A percentile compares a stretch with the other conserved stretches of the same genome.
Evolutionary conservation across 2,329 filamentous ascomycete genomes (phyloP).

Genomic region (Fusarium sacchari): DNA sequence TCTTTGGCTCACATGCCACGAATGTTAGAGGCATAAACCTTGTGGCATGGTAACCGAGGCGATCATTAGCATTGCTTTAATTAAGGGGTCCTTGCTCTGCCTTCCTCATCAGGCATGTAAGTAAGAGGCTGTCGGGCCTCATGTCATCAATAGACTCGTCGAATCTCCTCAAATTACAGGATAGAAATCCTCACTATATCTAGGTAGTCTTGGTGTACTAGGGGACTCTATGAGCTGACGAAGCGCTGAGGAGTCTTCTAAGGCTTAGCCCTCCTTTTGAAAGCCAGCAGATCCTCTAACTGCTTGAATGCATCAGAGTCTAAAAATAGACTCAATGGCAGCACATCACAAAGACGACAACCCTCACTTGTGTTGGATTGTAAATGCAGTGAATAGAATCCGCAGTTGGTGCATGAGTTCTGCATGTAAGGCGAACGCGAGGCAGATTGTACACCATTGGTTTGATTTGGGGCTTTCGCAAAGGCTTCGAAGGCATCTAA

Average conservation of each 20-base stretch:
- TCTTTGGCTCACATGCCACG: not conserved
- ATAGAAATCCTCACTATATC: not conserved
- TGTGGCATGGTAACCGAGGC: not conserved
- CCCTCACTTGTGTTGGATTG: not conserved
- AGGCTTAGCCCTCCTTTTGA: slow-evolving; percentile 16
- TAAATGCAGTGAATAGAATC: not conserved
- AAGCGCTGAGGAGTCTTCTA: not conserved
- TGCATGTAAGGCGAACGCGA: not conserved
- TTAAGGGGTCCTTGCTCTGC: not conserved
- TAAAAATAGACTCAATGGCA: not conserved
- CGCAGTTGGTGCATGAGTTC: not conserved
- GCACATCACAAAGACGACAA: not conserved
- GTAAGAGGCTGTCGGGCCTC: not conserved
- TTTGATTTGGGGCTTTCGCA: slow-evolving; percentile 24
- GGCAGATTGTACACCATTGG: not conserved
- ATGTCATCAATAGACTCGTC: not conserved
- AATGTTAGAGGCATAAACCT: not conserved
- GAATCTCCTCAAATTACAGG: not conserved
- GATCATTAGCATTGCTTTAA: not conserved
- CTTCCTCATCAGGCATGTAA: not conserved
- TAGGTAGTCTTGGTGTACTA: not conserved
- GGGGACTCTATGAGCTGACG: not conserved
- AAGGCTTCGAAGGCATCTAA: not conserved
- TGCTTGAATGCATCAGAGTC: not conserved
- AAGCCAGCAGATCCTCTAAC: not conserved